Conservation (phyloP, 2,329 filamentous ascomycete species). For the Neoarthrinium moseri region DNA sequence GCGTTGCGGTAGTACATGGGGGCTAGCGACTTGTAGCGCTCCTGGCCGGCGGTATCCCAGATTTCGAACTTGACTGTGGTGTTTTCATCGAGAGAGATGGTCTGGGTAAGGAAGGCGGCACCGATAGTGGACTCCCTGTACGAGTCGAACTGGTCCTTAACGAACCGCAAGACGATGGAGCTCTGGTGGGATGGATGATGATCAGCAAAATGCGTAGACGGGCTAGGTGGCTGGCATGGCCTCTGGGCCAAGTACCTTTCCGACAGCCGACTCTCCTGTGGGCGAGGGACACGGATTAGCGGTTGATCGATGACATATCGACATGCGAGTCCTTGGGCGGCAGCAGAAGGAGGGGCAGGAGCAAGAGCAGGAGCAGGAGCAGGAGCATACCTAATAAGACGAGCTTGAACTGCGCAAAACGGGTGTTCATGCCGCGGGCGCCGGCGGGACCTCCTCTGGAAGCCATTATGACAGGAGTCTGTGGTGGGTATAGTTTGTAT, state of each 20-base stretch:
- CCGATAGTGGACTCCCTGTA: conserved; percentile 98
- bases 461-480: conserved; percentile 64
- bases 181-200: conserved; percentile 56
- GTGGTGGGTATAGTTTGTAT: not conserved
- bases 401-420: conserved; percentile 99
- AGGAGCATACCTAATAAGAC: conserved; percentile 80
- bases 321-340: not conserved
- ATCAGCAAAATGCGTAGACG: conserved; percentile 22
- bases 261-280: conserved; percentile 93
- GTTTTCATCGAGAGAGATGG: conserved; percentile 95
- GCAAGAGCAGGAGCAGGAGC: conserved; percentile 8
- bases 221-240: conserved; percentile 13
- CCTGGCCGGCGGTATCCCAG: conserved; percentile 98
- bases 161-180: conserved; percentile 95
- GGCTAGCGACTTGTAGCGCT: conserved; percentile 97
- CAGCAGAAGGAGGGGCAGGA: conserved; percentile 8
- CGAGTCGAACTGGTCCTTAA: conserved; percentile 99
- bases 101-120: conserved; percentile 97
- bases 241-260: conserved; percentile 71
- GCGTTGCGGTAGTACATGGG: conserved; percentile 99
- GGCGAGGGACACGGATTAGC: conserved; percentile 37
- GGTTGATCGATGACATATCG: conserved; percentile 8
- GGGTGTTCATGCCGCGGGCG: conserved; percentile 67
- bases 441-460: conserved; percentile 69
- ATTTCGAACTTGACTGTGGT: conserved; percentile 99